Evolutionary conservation across 129 eudicot genomes (phyloP), one percentile per base, ranked within the genome.

Genomic region (Apium graveolens): DNA sequence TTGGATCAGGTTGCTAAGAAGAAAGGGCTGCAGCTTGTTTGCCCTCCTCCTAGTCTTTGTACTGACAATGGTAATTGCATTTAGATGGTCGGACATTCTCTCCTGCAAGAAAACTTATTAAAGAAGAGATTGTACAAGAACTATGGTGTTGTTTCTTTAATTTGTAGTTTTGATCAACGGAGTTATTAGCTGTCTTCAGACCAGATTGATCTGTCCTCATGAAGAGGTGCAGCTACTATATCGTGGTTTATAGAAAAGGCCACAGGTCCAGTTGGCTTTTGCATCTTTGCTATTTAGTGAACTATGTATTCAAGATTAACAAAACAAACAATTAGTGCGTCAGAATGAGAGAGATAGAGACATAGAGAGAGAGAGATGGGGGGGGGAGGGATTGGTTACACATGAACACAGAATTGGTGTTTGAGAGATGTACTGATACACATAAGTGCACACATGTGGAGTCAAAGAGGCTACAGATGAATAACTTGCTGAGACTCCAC

Each of bases 31-130:
- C 84, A 92, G 77, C 96, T 95, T 77, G 84, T 95, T 69, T 95
- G 99, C 86, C 99, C 99, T 82, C 99, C 99, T 70, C 99, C 99
- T 72, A 86, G 91, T 83, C 99, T 95, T 83, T 95, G 99, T 74
- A 95, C 97, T 21, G 99, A 95, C 83, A 95, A 95, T 81, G 99
- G 99, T 91, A 78, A 78, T 45, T 8, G 18, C 26, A 38, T 45
- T 27, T n/a, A 12, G 20, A 51, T 8, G 51, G 27, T 39, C 32
- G 2, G 31, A 5, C 46, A 74, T 44, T 17, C 29, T 78, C 21
- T 63, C 11, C 24, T 35, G 55, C 51, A 75, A n/a, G 4, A 37
- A 1, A 27, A 66, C 72, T 31, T 29, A 24, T 21, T 26, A 26
- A 60, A 60, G 32, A 29, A n/a, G 27, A n/a, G 14, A 24, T 18